Evolutionary conservation across 2,329 filamentous ascomycete species (phyloP), one percentile per base, ranked within the genome.

Genomic region (Colletotrichum musae): DNA sequence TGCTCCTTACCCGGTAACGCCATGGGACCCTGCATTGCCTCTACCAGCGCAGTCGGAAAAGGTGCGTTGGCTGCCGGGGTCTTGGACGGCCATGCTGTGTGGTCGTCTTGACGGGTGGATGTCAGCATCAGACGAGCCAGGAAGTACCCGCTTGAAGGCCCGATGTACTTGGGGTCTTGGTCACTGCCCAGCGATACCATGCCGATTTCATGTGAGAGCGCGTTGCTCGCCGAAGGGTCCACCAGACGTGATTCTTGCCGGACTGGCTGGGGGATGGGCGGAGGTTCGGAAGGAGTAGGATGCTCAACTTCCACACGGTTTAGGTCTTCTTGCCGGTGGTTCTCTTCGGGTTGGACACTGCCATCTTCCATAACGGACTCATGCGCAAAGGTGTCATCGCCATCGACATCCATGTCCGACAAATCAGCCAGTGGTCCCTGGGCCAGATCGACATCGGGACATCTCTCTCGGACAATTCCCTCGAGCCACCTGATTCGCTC

Each of bases 71-170:
- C 41, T 3, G 16, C 45, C n/a, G 54, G 39, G 1, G 50, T 41
- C 45, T 41, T 61, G 1, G 32, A 45, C 6, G 56, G 41, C 67
- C 62, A 50, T 13, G 32, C 39, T 62, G 51, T 71, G 18, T 72
- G 77, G 58, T 70, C 70, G 12, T 70, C 77, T 62, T 16, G 79
- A 76, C 6, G 79, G 75, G 7, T 78, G 80, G 24, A 81, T 77
- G 13, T 70, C 13, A 88, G 79, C 72, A 88, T 80, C 3, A 87
- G 77, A 1, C 84, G 83, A 2, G 85, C 85, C 13, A 88, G 80
- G 50, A 87, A 86, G 64, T 86, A 87, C 1, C 86, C 87, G 45
- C 86, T 88, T 0, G 87, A 88, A 2, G 87, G 86, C 0, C 87
- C 87, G 15, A 88, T 84, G 56, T 88, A 88, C 65, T 84, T 80